phyloP scores from a whole-genome alignment of 768 basidiomycete species.

The Cystobasidium onofrii region DNA sequence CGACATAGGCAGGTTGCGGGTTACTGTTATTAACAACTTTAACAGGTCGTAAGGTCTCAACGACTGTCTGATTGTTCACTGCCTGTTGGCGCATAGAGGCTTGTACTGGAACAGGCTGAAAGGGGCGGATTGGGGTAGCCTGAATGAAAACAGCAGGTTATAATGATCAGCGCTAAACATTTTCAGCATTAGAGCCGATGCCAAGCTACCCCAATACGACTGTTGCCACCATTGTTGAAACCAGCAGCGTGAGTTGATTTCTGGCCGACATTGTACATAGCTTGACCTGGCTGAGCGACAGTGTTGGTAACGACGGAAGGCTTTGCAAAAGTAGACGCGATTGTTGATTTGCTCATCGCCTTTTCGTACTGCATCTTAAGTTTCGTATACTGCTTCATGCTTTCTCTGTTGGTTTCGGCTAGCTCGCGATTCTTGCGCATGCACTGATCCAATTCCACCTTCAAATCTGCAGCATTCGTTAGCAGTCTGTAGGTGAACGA shows the following conservation, averaged over 20 bases:
- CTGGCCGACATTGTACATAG: not conserved
- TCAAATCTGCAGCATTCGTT: not conserved
- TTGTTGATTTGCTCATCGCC: constrained; percentile 33
- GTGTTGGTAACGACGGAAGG: not conserved
- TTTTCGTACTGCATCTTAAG: constrained; percentile 40
- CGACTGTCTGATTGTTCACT: not conserved
- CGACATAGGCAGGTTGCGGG: not conserved
- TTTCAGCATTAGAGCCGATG: too few species aligned
- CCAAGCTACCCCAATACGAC: not conserved
- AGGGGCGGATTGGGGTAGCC: constrained; percentile 14
- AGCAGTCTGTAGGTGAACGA: not conserved
- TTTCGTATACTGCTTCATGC: constrained; percentile 42
- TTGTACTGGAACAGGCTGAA: not conserved
- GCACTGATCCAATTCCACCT: constrained; percentile 38
- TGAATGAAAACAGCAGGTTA: too few species aligned
- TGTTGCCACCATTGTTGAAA: not conserved
- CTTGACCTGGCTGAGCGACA: not conserved
- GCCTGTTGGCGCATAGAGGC: not conserved
- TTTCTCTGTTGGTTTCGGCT: constrained; percentile 39
- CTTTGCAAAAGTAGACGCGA: not conserved
- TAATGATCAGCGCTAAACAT: too few species aligned
- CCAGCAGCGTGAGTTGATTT: not conserved
- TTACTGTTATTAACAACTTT: not conserved
- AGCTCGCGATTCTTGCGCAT: constrained; percentile 38
- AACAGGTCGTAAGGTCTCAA: not conserved